These are phyloP conservation scores for Discostella stelligeroides DNA, from an alignment of 108 stramenopile species.

Conservation along the genomic window DNA sequence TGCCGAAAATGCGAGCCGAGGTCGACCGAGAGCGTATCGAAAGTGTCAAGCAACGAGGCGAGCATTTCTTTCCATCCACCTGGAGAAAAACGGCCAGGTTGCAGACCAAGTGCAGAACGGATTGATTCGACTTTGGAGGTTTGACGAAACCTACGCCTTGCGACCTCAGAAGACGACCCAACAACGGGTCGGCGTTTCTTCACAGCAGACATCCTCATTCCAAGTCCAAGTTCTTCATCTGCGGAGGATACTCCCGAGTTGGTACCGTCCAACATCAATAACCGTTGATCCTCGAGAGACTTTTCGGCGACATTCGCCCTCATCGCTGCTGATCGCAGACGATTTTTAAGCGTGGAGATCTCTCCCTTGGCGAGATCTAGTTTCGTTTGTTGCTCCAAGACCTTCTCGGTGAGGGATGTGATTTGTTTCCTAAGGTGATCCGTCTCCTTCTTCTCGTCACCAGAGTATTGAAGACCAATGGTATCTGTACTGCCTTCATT, in stretches of 20 bases:
- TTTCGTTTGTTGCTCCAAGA: constrained; percentile 68
- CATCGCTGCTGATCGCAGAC: constrained; percentile 61
- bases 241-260: constrained; percentile 42
- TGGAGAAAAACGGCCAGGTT: constrained; percentile 49
- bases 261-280: constrained; percentile 34
- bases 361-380: constrained; percentile 58
- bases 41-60: constrained; percentile 68
- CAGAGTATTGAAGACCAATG: constrained; percentile 34
- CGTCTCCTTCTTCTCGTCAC: constrained; percentile 51
- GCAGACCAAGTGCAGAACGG: constrained; percentile 66
- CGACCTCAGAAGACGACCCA: background rate
- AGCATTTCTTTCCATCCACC: constrained; percentile 68
- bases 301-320: constrained; percentile 69
- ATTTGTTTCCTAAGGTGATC: constrained; percentile 57
- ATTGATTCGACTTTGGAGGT: constrained; percentile 58
- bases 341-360: constrained; percentile 63
- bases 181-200: constrained; percentile 22
- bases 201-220: background rate
- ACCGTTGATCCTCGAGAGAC: constrained; percentile 47
- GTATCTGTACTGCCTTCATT: constrained; percentile 10
- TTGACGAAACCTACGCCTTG: constrained; percentile 16
- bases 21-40: constrained; percentile 73
- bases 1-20: constrained; percentile 72
- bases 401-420: constrained; percentile 70
- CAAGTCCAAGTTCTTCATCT: constrained; percentile 44